phyloP scores from a whole-genome alignment of 1,139 yeast species.

The Zhuliangozyma blackwelliae region DNA sequence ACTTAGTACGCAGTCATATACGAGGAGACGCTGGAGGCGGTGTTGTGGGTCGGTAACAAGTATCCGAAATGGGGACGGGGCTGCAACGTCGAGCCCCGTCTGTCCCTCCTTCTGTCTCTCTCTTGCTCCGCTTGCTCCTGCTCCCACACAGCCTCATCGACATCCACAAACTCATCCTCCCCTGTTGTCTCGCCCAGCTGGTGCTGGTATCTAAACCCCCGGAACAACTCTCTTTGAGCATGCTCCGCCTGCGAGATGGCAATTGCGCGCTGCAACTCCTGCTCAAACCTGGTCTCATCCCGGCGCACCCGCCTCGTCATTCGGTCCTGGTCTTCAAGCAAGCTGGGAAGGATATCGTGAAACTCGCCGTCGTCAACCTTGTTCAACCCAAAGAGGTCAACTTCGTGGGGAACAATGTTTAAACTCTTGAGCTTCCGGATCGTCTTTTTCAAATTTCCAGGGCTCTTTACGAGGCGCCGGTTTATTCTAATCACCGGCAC shows the following conservation, averaged over 20 bases:
- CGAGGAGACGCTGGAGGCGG: constrained; percentile 6
- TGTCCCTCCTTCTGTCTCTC: too few species aligned
- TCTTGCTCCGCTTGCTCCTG: constrained; percentile 1
- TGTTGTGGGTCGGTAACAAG: constrained; percentile 2
- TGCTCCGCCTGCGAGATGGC: constrained; percentile 10
- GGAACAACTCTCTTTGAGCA: constrained; percentile 5
- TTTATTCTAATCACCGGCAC: constrained; percentile 37
- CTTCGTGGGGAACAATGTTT: constrained; percentile 28
- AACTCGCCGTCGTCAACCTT: constrained; percentile 37
- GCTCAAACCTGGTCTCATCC: constrained; percentile 4
- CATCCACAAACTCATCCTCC: constrained; percentile 9
- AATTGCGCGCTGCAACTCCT: constrained; percentile 8
- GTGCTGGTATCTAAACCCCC: constrained; percentile 8
- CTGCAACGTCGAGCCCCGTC: too few species aligned
- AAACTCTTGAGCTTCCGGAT: constrained; percentile 25
- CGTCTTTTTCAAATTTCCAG: constrained; percentile 20
- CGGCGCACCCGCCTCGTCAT: constrained; percentile 1
- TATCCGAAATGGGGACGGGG: constrained; percentile 4
- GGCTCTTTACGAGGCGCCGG: constrained; percentile 25
- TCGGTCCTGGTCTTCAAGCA: constrained; percentile 12
- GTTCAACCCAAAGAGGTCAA: constrained; percentile 35
- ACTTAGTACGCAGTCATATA: constrained; percentile 7
- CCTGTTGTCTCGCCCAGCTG: too few species aligned
- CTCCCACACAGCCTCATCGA: constrained; percentile 8
- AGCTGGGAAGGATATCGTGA: constrained; percentile 29